Base-by-base conservation (phyloP, 345 rosid genomes). In the Euphorbia lathyris region DNA sequence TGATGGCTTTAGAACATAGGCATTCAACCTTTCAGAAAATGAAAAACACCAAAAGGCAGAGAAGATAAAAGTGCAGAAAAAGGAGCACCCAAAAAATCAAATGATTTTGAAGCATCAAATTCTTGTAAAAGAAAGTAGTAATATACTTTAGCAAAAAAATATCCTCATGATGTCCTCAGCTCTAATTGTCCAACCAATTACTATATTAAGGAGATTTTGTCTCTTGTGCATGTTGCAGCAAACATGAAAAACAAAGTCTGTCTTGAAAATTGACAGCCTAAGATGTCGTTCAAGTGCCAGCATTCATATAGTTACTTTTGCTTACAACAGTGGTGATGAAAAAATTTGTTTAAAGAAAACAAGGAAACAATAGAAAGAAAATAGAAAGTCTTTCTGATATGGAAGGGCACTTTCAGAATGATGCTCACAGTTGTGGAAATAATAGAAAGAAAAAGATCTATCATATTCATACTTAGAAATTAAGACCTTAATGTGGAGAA, bases 401-500 rank as follows among this genome's bases (percentile, higher is more conserved):
- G 47, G 22, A 62, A 36, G 56, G 42, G 11, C 34, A 36, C 17
- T 25, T 40, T 17, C 9, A 12, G 36, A 56, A 72, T 66, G 30
- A 13, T 45, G 58, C 60, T n/a, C 38, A 14, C 40, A 58, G 57
- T 20, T 8, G 34, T 29, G 23, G 20, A 66, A 48, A 63, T 51
- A 47, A 29, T 43, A 38, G 68, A 73, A 47, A 23, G 30, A 42
- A n/a, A 27, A 43, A 17, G 25, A 25, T 66, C 25, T 70, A 9
- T 65, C 55, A 58, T 4, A 34, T 51, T 65, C 55, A 58, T 4
- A 34, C 55, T 26, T 38, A 63, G 36, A 57, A 22, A 61, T 66
- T 17, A 32, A 72, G 36, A 94, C 98, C 98, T 92, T 92, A 58
- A 95, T 85, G 85, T 95, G 94, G 42, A 90, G 98, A 84, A 95